phyloP scores from a whole-genome alignment of 83 land plant species.

The Thuja plicata region DNA sequence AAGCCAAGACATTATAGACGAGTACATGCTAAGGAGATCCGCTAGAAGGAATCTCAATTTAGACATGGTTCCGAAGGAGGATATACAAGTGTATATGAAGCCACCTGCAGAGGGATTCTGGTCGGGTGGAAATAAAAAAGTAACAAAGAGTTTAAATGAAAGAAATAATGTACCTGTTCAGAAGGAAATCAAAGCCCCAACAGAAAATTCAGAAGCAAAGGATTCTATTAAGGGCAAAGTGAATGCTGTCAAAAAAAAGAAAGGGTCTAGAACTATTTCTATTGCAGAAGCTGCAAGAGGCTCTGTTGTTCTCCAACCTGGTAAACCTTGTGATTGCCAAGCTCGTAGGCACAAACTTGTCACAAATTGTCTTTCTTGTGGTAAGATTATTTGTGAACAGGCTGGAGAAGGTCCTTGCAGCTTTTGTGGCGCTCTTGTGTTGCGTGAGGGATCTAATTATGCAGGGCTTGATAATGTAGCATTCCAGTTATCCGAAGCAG shows the following conservation, averaged over 20 bases:
- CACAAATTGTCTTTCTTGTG: constrained; percentile 93
- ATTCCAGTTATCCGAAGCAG: constrained; percentile 64
- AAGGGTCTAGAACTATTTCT: constrained; percentile 63
- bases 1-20: constrained; percentile 52
- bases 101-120: constrained; percentile 57
- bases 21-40: constrained; percentile 56
- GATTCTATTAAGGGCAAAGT: constrained; percentile 21
- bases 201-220: constrained; percentile 24
- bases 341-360: constrained; percentile 82
- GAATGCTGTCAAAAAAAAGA: constrained; percentile 53
- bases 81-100: constrained; percentile 69
- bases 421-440: constrained; percentile 91
- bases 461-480: constrained; percentile 68
- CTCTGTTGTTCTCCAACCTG: constrained; percentile 66
- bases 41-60: neutral
- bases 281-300: constrained; percentile 90
- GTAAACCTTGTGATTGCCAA: constrained; percentile 87
- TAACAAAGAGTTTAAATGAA: constrained; percentile 32
- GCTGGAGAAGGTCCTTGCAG: constrained; percentile 96
- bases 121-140: constrained; percentile 45
- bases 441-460: constrained; percentile 82
- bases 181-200: constrained; percentile 15
- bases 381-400: constrained; percentile 93
- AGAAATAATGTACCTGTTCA: constrained; percentile 5
- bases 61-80: constrained; percentile 26